Evolutionary conservation across 1,284 basidiomycete species (phyloP).

Genomic region (Trametes sp.): DNA sequence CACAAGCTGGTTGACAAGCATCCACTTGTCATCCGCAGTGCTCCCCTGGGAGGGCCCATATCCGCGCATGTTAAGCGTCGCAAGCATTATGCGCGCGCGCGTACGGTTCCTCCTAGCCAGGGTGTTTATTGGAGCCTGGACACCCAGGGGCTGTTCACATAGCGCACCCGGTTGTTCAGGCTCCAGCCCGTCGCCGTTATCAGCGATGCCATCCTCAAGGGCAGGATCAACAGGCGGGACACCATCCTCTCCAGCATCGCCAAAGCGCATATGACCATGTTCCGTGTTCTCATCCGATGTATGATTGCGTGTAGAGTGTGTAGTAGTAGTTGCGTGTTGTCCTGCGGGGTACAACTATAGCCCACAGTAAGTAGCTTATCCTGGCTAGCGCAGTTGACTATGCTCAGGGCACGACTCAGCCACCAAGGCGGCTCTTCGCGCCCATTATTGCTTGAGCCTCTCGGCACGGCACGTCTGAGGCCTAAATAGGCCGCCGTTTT

Average conservation of each 20-base stretch:
- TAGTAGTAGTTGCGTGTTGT: background rate
- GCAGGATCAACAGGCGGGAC: too few relatives aligned
- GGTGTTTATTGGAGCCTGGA: too few relatives aligned
- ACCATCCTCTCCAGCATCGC: background rate
- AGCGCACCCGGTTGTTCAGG: background rate
- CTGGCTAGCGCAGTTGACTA: background rate
- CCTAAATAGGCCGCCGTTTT: slow-evolving; percentile 6
- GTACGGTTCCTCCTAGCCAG: background rate
- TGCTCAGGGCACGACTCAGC: background rate
- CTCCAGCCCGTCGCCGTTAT: background rate
- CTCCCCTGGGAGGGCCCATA: background rate
- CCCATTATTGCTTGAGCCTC: slow-evolving; percentile 1
- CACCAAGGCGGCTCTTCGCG: too few relatives aligned
- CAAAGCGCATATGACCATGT: background rate
- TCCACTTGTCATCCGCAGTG: background rate
- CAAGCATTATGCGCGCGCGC: background rate
- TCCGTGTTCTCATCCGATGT: too few relatives aligned
- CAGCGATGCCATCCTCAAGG: background rate
- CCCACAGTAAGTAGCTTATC: background rate
- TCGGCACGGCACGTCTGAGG: slow-evolving; percentile 1
- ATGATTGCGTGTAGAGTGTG: background rate
- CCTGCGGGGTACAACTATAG: background rate
- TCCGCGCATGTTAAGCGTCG: background rate
- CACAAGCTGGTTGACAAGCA: background rate
- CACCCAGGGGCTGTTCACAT: too few relatives aligned